Base-by-base conservation (phyloP, 768 basidiomycete genomes). In the Leccinellum luteum region DNA sequence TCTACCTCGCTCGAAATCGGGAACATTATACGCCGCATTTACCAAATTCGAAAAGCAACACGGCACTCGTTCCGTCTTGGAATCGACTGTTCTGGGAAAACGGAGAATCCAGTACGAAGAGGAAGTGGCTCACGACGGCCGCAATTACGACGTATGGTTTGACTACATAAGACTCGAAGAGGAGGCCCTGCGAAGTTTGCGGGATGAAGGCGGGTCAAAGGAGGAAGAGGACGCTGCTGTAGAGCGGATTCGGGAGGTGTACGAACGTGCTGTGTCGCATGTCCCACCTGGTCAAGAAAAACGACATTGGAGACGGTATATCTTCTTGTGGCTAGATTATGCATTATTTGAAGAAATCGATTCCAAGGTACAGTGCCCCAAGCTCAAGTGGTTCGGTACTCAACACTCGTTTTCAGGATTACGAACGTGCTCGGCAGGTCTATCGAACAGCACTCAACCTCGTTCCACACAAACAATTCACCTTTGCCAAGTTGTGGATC, bases 41-140 rank as follows among this genome's bases (percentile, higher is more conserved):
- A 96, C 95, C 21, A 93, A 91, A 69, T 98, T 99, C 60, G 97
- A 98, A 76, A 99, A 99, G 72, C 97, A 98, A 67, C 93, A 94
- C 64, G 97, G 97, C 13, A 87, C 90, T 9, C 86, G 92, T 6
- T 81, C 84, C 4, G 87, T 92, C 0, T 84, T 99, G 25, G 96
- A 98, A 71, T 83, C 85, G 41, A 99, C 97, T 7, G 96, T 99
- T 0, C 82, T 98, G 0, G 95, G 95, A 31, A 99, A 98, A 72
- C 86, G 97, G n/a, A 84, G 97, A 38, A 98, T 99, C 56, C 94
- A 98, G 66, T 98, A 99, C 67, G 97, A 99, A 69, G 97, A 99
- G 61, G 97, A 99, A 73, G 75, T 98, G 2, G 71, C 86, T 10
- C 89, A 96, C 56, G 94, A 98, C 61, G 87, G 92, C 1, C 85